These are phyloP conservation scores for Zygosaccharomyces sapae DNA, from an alignment of 1,139 yeast species.

Conservation along the genomic window DNA sequence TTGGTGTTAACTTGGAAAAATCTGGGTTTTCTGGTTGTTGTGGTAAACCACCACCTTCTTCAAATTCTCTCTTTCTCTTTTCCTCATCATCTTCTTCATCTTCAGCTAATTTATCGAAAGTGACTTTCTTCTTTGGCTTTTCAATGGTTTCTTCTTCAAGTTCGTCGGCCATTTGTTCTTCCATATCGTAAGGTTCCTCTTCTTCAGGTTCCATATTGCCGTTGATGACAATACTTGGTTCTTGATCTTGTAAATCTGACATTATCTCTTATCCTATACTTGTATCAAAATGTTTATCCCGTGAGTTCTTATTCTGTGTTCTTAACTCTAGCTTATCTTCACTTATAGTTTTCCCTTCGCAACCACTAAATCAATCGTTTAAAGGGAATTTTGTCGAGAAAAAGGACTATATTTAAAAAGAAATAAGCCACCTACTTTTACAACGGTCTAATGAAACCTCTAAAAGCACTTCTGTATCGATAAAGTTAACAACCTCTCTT, in stretches of 20 bases:
- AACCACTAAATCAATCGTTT: constrained; percentile 1
- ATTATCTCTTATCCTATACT: constrained; percentile 36
- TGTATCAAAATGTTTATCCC: constrained; percentile 7
- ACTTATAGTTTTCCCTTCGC: constrained; percentile 1
- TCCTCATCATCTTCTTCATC: constrained; percentile 57
- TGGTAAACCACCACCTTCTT: constrained; percentile 97
- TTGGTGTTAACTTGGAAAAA: constrained; percentile 70
- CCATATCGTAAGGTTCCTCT: constrained; percentile 40
- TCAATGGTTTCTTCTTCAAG: constrained; percentile 35
- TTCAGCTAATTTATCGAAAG: constrained; percentile 70
- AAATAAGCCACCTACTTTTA: constrained; percentile 1
- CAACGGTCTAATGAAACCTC: background rate
- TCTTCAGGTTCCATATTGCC: constrained; percentile 55
- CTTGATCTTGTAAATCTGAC: constrained; percentile 77
- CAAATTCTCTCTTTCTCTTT: constrained; percentile 78
- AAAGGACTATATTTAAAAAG: background rate
- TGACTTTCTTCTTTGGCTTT: constrained; percentile 68
- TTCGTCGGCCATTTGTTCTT: constrained; percentile 30
- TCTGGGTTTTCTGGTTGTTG: constrained; percentile 92
- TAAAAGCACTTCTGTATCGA: background rate
- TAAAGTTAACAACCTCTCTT: background rate
- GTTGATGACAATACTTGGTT: constrained; percentile 82
- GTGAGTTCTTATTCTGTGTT: background rate
- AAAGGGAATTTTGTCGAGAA: background rate
- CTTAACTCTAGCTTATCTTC: background rate